Percentiles rank a stretch among this genome's conserved stretches.
These are phyloP conservation scores for Entophlyctis luteolus DNA, from an alignment of 192 early-diverging fungal species.

Conservation along the genomic window DNA sequence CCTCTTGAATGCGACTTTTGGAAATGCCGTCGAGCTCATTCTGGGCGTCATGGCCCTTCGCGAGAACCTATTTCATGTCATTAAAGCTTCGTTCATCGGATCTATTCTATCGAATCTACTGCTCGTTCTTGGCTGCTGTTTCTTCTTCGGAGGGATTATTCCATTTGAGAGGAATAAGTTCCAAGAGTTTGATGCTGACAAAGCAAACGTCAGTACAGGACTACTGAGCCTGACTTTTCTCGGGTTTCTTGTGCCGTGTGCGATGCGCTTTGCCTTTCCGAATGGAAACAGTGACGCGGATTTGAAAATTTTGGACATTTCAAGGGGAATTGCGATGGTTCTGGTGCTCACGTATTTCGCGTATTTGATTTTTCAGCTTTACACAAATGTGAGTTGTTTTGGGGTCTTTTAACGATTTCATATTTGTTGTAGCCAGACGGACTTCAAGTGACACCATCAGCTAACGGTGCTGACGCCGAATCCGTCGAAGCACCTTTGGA, in stretches of 20 bases:
- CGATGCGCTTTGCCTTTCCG: not conserved
- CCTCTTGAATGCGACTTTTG: constrained; percentile 74
- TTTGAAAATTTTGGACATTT: constrained; percentile 45
- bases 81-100: constrained; percentile 84
- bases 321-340: constrained; percentile 64
- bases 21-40: constrained; percentile 79
- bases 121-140: constrained; percentile 81
- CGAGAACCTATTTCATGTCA: constrained; percentile 72
- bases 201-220: constrained; percentile 15
- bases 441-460: constrained; percentile 8
- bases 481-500: too few relatives aligned
- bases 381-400: constrained; percentile 58
- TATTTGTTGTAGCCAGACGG: constrained; percentile 1
- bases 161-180: constrained; percentile 55
- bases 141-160: constrained; percentile 74
- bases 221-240: constrained; percentile 21
- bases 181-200: constrained; percentile 46
- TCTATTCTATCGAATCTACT: constrained; percentile 86
- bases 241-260: constrained; percentile 24
- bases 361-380: constrained; percentile 79
- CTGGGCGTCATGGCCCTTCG: constrained; percentile 77
- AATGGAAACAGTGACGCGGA: not conserved
- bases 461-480: constrained; percentile 35
- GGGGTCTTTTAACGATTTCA: not conserved
- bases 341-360: constrained; percentile 64